Base-by-base conservation (phyloP, 805 yeast genomes). In the Candida suzukii region DNA sequence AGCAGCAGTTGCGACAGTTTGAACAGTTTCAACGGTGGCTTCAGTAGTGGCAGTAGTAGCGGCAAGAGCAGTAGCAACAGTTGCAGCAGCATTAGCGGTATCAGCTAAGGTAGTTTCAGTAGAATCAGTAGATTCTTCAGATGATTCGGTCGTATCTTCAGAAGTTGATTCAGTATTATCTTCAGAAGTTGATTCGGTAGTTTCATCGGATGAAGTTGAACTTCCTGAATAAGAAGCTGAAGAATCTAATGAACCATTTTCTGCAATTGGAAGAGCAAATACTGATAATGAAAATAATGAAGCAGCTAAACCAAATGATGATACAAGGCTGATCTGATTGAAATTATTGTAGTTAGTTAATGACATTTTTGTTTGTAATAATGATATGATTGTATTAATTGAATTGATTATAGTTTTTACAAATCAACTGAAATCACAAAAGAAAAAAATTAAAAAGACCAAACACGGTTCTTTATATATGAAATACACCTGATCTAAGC, bases 161-260 rank as follows among this genome's bases (percentile, higher is more conserved):
- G 41, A 19, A n/a, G 45, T 22, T 17, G 32, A 21, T 13, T 7
- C 35, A 13, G 21, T n/a, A n/a, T n/a, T n/a, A n/a, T n/a, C 18
- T 5, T 20, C 17, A 8, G 22, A 7, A 8, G 16, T 22, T 4
- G 28, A 9, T 7, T 27, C 18, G 11, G 12, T 29, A 13, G 5
- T 12, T 31, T 22, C 47, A 33, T 52, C n/a, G n/a, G n/a, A n/a
- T n/a, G n/a, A n/a, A n/a, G n/a, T n/a, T n/a, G n/a, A n/a, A n/a
- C n/a, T n/a, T n/a, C n/a, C n/a, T n/a, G n/a, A n/a, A n/a, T n/a
- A n/a, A n/a, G n/a, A n/a, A n/a, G n/a, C n/a, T n/a, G n/a, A n/a
- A n/a, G n/a, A n/a, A n/a, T n/a, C 56, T 4, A 51, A 41, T 20
- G 52, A 42, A 21, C 56, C 57, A 37, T 39, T 46, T 1, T 40